Base-by-base conservation (phyloP, 768 basidiomycete genomes). In the Rhizopogon vinicolor region DNA sequence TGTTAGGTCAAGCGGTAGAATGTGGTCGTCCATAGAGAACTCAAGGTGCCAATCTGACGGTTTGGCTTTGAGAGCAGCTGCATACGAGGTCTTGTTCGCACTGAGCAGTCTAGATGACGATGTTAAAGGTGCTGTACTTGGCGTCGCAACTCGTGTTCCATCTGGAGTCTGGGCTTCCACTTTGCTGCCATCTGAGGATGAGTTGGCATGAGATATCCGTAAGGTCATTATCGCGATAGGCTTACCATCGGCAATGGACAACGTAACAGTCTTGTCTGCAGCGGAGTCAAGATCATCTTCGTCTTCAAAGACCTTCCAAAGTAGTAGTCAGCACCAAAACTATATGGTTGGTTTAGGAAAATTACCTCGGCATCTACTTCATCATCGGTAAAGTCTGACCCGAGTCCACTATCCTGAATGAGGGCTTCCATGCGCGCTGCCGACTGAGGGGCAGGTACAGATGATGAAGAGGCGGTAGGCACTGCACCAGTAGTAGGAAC, bases 11-110 rank as follows among this genome's bases (percentile, higher is more conserved):
- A 95, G 71, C 0, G 90, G 88, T 16, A 98, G 74, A 19, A 83
- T 72, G 44, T 91, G 86, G 57, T 93, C 94, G 65, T 92, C 92
- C 84, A 98, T 89, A 8, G 83, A 89, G 72, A 99, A 98, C 70
- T 97, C 89, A 51, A 98, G 83, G 68, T 99, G 95, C 93, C 93
- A 99, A 65, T 98, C 96, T 14, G 82, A 84, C 4, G 96, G 94
- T 65, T 93, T 93, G 0, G 93, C 77, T 73, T 93, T 97, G 55
- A 98, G 78, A 12, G 95, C 95, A 3, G 93, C 88, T 31, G 97
- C 97, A 68, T 99, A 99, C 2, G 97, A 98, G 0, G 80, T 75
- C 60, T 80, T 75, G 43, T 65, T 63, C 18, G 65, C 58, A 39
- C 74, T 68, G 12, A 71, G 65, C 9, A 70, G 72, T 9, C 68